phyloP scores from a whole-genome alignment of 1,284 basidiomycete species.

The Sphagnurus paluster region DNA sequence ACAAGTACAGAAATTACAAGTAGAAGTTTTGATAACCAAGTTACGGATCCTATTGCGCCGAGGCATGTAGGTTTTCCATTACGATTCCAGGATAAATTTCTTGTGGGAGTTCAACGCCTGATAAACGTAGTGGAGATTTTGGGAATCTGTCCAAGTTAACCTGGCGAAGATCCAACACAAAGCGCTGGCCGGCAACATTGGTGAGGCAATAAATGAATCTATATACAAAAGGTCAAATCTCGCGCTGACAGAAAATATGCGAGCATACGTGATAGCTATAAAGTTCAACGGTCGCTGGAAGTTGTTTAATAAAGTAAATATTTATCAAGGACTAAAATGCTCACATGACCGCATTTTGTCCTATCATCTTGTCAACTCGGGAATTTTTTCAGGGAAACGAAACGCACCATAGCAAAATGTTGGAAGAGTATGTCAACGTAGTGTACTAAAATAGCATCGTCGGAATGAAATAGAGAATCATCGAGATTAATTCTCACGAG shows the following conservation, averaged over 20 bases:
- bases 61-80: too few relatives aligned
- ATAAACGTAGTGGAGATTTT: too few relatives aligned
- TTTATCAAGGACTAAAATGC: too few relatives aligned
- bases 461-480: neutral
- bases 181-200: constrained; percentile 13
- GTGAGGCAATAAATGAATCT: constrained; percentile 13
- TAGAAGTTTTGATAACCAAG: too few relatives aligned
- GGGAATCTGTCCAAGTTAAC: neutral
- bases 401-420: constrained; percentile 13
- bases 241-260: neutral
- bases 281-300: constrained; percentile 11
- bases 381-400: neutral
- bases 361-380: neutral
- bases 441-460: constrained; percentile 1
- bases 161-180: constrained; percentile 13
- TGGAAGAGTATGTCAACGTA: constrained; percentile 4
- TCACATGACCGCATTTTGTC: neutral
- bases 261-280: constrained; percentile 12
- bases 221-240: neutral
- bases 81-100: too few relatives aligned
- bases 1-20: too few relatives aligned
- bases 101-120: too few relatives aligned
- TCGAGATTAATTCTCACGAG: neutral
- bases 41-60: too few relatives aligned
- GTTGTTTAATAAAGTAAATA: neutral